These are phyloP conservation scores for Ichthyophthirius multifiliis DNA, from an alignment of 169 alveolate species.

Conservation along the genomic window DNA sequence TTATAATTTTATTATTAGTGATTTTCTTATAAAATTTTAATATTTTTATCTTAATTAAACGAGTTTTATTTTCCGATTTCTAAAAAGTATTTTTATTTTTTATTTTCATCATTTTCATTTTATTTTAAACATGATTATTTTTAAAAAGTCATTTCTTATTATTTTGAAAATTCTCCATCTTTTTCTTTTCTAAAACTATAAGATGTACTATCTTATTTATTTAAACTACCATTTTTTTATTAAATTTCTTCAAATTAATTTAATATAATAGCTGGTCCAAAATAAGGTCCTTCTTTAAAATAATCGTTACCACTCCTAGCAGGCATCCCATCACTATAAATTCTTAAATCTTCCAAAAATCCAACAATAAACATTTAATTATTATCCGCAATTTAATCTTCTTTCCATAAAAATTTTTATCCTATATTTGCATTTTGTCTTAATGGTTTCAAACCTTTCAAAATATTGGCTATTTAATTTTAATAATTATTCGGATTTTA, in stretches of 20 bases:
- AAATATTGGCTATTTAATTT: constrained; percentile 5
- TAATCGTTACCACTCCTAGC: background rate
- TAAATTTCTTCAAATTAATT: background rate
- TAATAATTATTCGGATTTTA: background rate
- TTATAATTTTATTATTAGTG: too few relatives aligned
- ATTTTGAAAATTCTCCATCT: background rate
- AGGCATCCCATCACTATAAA: background rate
- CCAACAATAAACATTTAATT: constrained; percentile 4
- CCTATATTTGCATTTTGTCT: background rate
- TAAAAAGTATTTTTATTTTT: too few relatives aligned
- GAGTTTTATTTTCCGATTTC: too few relatives aligned
- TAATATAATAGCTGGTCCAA: background rate
- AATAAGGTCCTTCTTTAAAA: constrained; percentile 11
- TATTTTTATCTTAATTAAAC: too few relatives aligned
- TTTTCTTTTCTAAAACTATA: background rate
- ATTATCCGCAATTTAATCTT: background rate
- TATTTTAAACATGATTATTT: too few relatives aligned
- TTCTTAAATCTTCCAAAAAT: background rate
- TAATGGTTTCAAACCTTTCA: background rate
- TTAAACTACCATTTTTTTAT: background rate
- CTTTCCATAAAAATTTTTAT: constrained; percentile 17
- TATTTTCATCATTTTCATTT: too few relatives aligned
- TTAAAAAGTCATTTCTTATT: too few relatives aligned
- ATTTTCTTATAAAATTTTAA: too few relatives aligned
- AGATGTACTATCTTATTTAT: too few relatives aligned